phyloP scores from a whole-genome alignment of 2,329 filamentous ascomycete species.

The Lojkania enalia region DNA sequence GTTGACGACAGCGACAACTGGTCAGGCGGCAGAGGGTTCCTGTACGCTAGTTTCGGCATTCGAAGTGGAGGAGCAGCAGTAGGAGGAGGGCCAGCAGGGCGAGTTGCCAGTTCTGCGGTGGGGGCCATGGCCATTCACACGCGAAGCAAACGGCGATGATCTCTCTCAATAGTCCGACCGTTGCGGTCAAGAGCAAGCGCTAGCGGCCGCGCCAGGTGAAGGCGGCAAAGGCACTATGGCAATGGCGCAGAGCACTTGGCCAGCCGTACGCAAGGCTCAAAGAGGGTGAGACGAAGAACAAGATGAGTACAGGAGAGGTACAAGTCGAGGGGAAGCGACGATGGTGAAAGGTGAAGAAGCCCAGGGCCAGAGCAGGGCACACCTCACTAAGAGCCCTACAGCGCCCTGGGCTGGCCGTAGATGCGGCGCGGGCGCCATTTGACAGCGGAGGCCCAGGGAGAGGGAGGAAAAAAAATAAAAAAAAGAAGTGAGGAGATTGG shows the following conservation, averaged over 20 bases:
- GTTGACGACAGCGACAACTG: conserved; percentile 22
- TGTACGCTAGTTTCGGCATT: conserved; percentile 42
- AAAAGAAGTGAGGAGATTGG: not conserved
- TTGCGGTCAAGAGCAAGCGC: conserved; percentile 23
- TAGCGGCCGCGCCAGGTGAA: conserved; percentile 7
- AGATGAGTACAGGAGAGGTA: not conserved
- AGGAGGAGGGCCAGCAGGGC: too few relatives aligned
- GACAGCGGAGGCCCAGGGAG: not conserved
- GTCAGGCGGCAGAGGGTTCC: conserved; percentile 33
- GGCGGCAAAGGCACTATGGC: not conserved
- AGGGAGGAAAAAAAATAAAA: not conserved
- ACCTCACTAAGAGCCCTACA: too few relatives aligned
- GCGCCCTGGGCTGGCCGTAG: too few relatives aligned
- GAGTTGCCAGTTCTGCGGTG: conserved; percentile 30
- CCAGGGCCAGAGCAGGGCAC: too few relatives aligned
- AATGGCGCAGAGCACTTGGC: not conserved
- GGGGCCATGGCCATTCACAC: conserved; percentile 26
- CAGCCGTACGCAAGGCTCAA: not conserved
- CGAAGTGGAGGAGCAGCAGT: conserved; percentile 19
- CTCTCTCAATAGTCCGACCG: conserved; percentile 22
- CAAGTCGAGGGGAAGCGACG: not conserved
- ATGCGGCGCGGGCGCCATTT: too few relatives aligned
- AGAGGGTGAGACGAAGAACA: not conserved
- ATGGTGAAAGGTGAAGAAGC: too few relatives aligned
- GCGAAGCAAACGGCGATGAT: conserved; percentile 32